Evolutionary conservation across 2,329 filamentous ascomycete genomes (phyloP), one percentile per base, ranked within the genome.

Genomic region (Diaporthe sp.): DNA sequence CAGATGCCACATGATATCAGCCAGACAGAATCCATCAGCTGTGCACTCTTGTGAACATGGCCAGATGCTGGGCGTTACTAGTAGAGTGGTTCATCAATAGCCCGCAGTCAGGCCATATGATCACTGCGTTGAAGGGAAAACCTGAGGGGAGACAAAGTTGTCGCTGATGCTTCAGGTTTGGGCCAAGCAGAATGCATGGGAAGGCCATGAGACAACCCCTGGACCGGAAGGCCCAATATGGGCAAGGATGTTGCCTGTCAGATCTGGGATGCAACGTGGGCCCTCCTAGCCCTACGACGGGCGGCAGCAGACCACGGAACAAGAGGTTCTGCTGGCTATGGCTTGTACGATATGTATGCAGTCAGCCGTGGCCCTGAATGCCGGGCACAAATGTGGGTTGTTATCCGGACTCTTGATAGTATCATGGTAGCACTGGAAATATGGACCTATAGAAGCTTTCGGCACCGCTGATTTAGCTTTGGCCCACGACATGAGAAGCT

Each of bases 161-260:
- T 68, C n/a, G 63, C 47, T 53, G 63, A 12, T 68, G 63, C 63
- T 53, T 68, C 63, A 68, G 63, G 32, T 53, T 68, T 68, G n/a
- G 63, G 44, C 63, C 63, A 68, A 53, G 63, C 63, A 8, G 63
- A 39, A 68, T 53, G 44, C 44, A 51, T 66, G 63, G 44, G 47
- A 22, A 53, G 15, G 63, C 63, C n/a, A 15, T 53, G 47, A 68
- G 63, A 68, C 63, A 68, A 10, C n/a, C 63, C 63, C 63, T 68
- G 47, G 47, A 19, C 63, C 63, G 27, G 32, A 53, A 53, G 6
- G 47, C 63, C 32, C 44, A 27, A 30, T 12, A 0, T 19, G 10
- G n/a, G 63, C 63, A 68, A 39, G 63, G 63, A 53, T 68, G 5
- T 6, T 51, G 63, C 63, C 63, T 53, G 63, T 27, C 63, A 53